These are phyloP conservation scores for Boletus subparvulus DNA, from an alignment of 768 basidiomycete genomes.

Conservation along the genomic window DNA sequence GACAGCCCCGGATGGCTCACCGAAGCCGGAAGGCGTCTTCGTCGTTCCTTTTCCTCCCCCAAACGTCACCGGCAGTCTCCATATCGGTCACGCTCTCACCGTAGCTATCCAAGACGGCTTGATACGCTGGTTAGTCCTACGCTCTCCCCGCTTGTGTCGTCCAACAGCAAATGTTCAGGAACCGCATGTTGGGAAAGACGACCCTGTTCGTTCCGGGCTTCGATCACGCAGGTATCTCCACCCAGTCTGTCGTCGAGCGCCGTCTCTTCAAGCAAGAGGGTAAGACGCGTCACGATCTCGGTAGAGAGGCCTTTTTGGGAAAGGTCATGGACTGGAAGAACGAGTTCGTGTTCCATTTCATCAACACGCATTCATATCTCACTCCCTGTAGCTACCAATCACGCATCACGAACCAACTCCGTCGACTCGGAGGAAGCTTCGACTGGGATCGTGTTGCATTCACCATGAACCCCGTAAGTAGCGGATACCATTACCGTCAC, in stretches of 20 bases:
- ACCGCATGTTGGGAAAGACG: constrained; percentile 93
- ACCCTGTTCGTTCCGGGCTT: constrained; percentile 92
- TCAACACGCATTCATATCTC: neutral
- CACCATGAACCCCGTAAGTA: constrained; percentile 84
- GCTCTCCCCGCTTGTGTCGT: neutral
- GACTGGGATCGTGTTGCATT: constrained; percentile 96
- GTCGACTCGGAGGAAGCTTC: constrained; percentile 86
- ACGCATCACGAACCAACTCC: constrained; percentile 88
- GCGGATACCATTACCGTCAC: neutral
- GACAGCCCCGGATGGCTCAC: constrained; percentile 52
- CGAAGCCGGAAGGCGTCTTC: constrained; percentile 67
- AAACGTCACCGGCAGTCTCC: constrained; percentile 93
- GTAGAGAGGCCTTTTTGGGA: constrained; percentile 85
- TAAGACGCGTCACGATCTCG: constrained; percentile 89
- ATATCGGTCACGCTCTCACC: constrained; percentile 94
- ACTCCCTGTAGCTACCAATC: constrained; percentile 69
- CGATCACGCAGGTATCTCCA: constrained; percentile 98
- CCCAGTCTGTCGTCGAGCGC: constrained; percentile 96
- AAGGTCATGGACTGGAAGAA: constrained; percentile 97
- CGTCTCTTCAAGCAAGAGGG: constrained; percentile 81
- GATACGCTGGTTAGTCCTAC: constrained; percentile 71
- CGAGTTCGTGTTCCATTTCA: constrained; percentile 59
- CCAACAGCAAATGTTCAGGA: constrained; percentile 47
- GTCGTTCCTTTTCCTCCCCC: constrained; percentile 92
- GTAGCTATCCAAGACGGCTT: constrained; percentile 88